Conservation (phyloP, 257 asterid species). For the Nicotiana sylvestris region DNA sequence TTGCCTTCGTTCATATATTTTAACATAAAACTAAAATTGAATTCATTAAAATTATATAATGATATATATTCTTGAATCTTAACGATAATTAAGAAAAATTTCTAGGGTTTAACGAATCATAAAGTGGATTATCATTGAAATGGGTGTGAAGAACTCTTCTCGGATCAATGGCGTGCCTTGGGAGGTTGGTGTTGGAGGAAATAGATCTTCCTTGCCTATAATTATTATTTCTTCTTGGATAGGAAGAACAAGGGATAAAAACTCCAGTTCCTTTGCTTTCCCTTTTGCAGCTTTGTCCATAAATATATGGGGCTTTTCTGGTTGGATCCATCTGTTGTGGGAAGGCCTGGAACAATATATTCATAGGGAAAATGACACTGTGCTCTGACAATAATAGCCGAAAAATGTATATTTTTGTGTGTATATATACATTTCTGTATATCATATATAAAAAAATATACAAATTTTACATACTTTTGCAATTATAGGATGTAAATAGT, state of each 20-base stretch:
- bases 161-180: slow-evolving; percentile 31
- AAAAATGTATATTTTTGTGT: too few species aligned
- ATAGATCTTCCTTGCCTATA: slow-evolving; percentile 37
- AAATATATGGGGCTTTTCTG: slow-evolving; percentile 25
- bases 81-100: slow-evolving; percentile 22
- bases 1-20: too few species aligned
- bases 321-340: slow-evolving; percentile 36
- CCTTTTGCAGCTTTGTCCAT: slow-evolving; percentile 38
- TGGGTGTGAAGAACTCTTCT: slow-evolving; percentile 37
- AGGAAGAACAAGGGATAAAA: slow-evolving; percentile 58
- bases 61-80: background rate
- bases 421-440: too few species aligned
- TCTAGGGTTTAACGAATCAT: slow-evolving; percentile 36
- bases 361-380: too few species aligned
- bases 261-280: slow-evolving; percentile 88
- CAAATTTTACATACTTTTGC: too few species aligned
- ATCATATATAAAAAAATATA: too few species aligned
- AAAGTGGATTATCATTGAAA: slow-evolving; percentile 19
- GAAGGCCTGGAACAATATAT: slow-evolving; percentile 20
- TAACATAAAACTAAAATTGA: background rate
- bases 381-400: too few species aligned
- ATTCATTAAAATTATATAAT: background rate
- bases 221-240: slow-evolving; percentile 43
- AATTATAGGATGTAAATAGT: too few species aligned
- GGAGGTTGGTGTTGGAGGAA: slow-evolving; percentile 38